A percentile compares a stretch with the other conserved stretches of the same genome.
Conservation (phyloP, 805 yeast species). For the Cyberlindnera euphorbiae region DNA sequence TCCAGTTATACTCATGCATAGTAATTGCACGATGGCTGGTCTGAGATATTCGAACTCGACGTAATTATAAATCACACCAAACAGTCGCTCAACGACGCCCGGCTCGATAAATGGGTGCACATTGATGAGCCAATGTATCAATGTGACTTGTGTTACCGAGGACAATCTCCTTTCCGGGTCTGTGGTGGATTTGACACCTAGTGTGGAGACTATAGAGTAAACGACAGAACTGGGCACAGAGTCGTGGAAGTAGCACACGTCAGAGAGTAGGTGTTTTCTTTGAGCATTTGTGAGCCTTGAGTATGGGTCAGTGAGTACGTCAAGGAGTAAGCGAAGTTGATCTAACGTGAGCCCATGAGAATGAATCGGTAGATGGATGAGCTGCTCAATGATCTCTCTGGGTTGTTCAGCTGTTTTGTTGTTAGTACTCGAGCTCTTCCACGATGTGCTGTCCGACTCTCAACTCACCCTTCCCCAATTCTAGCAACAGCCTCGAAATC, state of each 20-base stretch:
- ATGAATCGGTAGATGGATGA: conserved; percentile 3
- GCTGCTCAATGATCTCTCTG: conserved; percentile 1
- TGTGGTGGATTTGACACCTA: conserved; percentile 27
- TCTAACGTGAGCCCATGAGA: conserved; percentile 8
- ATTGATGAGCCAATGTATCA: conserved; percentile 33
- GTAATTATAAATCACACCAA: conserved; percentile 30
- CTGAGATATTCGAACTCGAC: conserved; percentile 34
- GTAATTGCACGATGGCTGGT: conserved; percentile 29
- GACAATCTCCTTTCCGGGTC: conserved; percentile 21
- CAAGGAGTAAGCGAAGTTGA: conserved; percentile 10
- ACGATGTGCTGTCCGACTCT: too few relatives aligned
- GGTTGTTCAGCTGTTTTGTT: background rate
- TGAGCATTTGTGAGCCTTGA: background rate
- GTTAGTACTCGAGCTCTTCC: too few relatives aligned
- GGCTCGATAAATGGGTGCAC: conserved; percentile 24
- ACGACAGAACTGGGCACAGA: conserved; percentile 24
- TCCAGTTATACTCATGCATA: conserved; percentile 29
- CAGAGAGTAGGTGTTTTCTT: conserved; percentile 21
- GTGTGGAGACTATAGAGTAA: conserved; percentile 24
- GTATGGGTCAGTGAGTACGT: conserved; percentile 7
- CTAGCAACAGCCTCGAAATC: too few relatives aligned
- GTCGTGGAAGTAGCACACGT: conserved; percentile 28
- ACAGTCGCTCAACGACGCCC: conserved; percentile 14
- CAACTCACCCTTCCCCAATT: too few relatives aligned
- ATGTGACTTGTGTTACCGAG: conserved; percentile 22